Conservation (phyloP, 139 green algal species). For the Tetraselmis chui region DNA sequence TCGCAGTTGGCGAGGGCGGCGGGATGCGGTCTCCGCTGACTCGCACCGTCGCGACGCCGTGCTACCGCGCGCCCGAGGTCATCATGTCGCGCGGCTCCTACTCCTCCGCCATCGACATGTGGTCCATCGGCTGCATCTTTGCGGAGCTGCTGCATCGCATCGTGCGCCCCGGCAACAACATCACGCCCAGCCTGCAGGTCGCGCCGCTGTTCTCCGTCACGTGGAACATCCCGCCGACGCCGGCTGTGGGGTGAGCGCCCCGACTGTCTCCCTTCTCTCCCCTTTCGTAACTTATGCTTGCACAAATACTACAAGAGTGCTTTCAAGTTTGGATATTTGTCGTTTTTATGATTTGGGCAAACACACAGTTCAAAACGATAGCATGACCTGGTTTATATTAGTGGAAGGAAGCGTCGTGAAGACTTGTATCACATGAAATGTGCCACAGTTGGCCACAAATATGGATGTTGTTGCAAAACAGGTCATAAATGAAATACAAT, state of each 20-base stretch:
- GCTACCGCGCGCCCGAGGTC: conserved; percentile 48
- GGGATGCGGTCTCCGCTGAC: conserved; percentile 67
- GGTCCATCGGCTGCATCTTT: conserved; percentile 75
- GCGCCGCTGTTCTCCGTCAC: conserved; percentile 7
- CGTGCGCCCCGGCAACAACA: conserved; percentile 50
- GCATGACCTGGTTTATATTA: too few species aligned
- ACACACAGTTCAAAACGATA: too few species aligned
- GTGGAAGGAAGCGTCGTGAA: too few species aligned
- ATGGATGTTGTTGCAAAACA: too few species aligned
- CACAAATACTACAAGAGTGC: too few species aligned
- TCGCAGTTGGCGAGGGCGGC: conserved; percentile 4
- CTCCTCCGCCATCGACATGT: conserved; percentile 66
- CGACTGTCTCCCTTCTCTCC: too few species aligned
- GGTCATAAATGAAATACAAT: too few species aligned
- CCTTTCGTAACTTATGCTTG: too few species aligned
- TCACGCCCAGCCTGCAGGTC: conserved; percentile 63
- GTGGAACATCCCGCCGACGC: neutral
- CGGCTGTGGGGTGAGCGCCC: neutral
- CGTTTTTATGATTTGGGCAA: too few species aligned
- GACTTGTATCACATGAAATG: too few species aligned
- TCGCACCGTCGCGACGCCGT: conserved; percentile 48
- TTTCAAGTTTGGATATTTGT: too few species aligned
- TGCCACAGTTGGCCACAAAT: too few species aligned
- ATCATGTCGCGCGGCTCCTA: conserved; percentile 68
- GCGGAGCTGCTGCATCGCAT: conserved; percentile 84